Conservation (phyloP, 176 grass and related monocot genomes). For the Bromus sterilis region DNA sequence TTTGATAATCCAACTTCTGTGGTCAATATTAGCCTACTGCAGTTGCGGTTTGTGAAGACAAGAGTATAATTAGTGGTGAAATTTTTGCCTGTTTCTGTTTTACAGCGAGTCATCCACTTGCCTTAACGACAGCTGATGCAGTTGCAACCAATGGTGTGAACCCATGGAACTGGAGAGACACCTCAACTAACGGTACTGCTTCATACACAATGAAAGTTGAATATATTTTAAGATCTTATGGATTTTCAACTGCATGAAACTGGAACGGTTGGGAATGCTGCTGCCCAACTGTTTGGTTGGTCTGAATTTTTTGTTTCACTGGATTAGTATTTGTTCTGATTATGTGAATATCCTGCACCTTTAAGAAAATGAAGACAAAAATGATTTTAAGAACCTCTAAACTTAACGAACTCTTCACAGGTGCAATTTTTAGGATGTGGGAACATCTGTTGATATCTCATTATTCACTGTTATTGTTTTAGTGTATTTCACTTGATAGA, state of each 20-base stretch:
- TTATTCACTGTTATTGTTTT: not conserved
- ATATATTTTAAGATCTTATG: not conserved
- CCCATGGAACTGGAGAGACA: conserved; percentile 96
- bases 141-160: conserved; percentile 79
- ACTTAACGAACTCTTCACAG: not conserved
- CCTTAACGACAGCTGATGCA: conserved; percentile 67
- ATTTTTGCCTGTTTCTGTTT: conserved; percentile 17
- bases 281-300: not conserved
- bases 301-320: not conserved
- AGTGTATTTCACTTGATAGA: not conserved
- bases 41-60: not conserved
- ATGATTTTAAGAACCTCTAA: not conserved
- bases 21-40: not conserved
- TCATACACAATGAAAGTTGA: not conserved
- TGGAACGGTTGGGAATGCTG: conserved; percentile 1
- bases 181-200: conserved; percentile 68
- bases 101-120: conserved; percentile 59
- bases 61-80: not conserved
- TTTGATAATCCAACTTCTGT: conserved; percentile 6
- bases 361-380: not conserved
- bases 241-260: not conserved
- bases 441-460: not conserved
- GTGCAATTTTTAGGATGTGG: not conserved
- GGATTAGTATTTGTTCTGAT: conserved; percentile 9
- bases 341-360: not conserved